Conservation (phyloP, 148 eudicot genomes). For the Beta vulgaris region DNA sequence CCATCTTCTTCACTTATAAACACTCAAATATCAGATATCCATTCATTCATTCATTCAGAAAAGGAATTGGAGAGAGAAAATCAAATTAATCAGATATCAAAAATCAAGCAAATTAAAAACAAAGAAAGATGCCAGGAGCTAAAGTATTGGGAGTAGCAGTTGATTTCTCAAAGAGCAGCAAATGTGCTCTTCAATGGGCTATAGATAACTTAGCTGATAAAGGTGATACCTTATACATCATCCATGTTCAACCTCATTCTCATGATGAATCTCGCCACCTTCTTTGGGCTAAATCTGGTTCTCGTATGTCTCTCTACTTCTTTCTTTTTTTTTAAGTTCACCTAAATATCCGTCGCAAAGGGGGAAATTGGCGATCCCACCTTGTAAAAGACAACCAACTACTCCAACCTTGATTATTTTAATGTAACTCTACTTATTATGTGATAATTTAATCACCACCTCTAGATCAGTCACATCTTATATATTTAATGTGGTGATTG, state of each 20-base stretch:
- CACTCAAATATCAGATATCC: too few relatives aligned
- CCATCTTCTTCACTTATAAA: too few relatives aligned
- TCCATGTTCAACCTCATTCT: constrained; percentile 54
- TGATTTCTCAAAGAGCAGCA: constrained; percentile 63
- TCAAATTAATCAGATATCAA: not conserved
- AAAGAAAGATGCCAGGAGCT: constrained; percentile 25
- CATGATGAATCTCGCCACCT: constrained; percentile 47
- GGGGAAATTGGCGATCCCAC: too few relatives aligned
- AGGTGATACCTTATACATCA: constrained; percentile 62
- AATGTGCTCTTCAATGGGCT: constrained; percentile 78
- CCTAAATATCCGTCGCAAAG: too few relatives aligned
- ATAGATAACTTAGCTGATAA: constrained; percentile 70
- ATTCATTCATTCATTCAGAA: not conserved
- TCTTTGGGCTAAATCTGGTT: constrained; percentile 68
- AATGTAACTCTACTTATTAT: too few relatives aligned
- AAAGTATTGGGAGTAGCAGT: constrained; percentile 32
- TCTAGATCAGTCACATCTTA: not conserved
- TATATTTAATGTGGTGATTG: not conserved
- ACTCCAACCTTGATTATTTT: too few relatives aligned
- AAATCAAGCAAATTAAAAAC: not conserved
- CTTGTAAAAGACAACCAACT: too few relatives aligned
- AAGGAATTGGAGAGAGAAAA: too few relatives aligned
- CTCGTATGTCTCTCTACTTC: constrained; percentile 46
- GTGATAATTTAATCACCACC: too few relatives aligned
- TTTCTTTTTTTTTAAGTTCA: too few relatives aligned